Evolutionary conservation across 768 basidiomycete species (phyloP).

Genomic region (Russula earlei): DNA sequence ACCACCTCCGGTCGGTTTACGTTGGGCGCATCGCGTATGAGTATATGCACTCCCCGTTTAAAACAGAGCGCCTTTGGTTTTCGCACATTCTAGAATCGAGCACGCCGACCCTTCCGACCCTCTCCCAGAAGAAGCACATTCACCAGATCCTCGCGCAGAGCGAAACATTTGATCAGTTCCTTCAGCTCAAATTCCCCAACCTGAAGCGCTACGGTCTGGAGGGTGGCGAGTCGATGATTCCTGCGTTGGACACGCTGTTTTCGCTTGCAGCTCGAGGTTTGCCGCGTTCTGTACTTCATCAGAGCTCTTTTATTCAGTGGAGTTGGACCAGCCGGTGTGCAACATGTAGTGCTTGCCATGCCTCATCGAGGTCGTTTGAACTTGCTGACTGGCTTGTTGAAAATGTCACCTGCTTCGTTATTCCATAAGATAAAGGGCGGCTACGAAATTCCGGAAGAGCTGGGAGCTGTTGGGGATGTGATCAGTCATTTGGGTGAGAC

Average conservation of each 20-base stretch:
- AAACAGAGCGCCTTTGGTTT: conserved; percentile 85
- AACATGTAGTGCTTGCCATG: conserved; percentile 72
- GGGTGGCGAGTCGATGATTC: conserved; percentile 90
- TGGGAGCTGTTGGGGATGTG: conserved; percentile 73
- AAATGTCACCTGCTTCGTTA: conserved; percentile 54
- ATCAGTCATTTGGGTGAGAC: conserved; percentile 68
- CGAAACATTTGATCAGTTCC: conserved; percentile 77
- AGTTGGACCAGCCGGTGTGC: conserved; percentile 43
- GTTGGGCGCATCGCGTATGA: conserved; percentile 85
- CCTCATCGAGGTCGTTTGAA: conserved; percentile 85
- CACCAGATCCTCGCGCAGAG: conserved; percentile 62
- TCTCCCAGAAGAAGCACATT: conserved; percentile 42
- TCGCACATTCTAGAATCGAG: conserved; percentile 73
- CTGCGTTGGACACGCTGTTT: conserved; percentile 75
- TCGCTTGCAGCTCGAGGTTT: conserved; percentile 50
- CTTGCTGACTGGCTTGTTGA: conserved; percentile 67
- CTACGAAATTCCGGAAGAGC: conserved; percentile 54
- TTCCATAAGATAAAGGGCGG: conserved; percentile 87
- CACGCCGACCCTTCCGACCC: conserved; percentile 27
- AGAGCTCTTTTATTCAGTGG: not conserved
- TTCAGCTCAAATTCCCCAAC: conserved; percentile 85
- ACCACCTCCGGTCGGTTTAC: conserved; percentile 64
- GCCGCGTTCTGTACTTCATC: not conserved
- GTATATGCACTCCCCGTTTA: conserved; percentile 83
- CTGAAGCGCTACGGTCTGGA: conserved; percentile 82